Conservation (phyloP, 2,329 filamentous ascomycete genomes). For the Pseudogymnoascus sp. region DNA sequence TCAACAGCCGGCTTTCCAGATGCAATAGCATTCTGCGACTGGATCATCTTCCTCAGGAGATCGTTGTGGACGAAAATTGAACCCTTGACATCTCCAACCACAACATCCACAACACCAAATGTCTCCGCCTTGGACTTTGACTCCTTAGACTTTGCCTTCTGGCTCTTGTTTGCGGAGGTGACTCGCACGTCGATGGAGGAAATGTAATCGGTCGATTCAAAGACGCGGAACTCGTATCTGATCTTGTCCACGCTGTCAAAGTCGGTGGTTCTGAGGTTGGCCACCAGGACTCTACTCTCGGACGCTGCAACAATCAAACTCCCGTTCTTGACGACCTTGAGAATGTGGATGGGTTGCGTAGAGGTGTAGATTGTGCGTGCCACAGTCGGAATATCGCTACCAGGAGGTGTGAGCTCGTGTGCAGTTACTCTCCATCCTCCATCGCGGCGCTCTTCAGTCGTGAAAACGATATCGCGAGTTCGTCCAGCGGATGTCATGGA, state of each 20-base stretch:
- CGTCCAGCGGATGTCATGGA: conserved; percentile 28
- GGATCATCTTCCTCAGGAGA: conserved; percentile 49
- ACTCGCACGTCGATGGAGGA: conserved; percentile 57
- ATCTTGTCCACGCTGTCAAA: conserved; percentile 34
- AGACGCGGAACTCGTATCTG: conserved; percentile 48
- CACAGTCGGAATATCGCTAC: conserved; percentile 23
- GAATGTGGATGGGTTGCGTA: conserved; percentile 35
- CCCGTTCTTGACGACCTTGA: conserved; percentile 46
- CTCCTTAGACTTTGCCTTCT: conserved; percentile 22
- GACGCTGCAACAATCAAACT: conserved; percentile 50
- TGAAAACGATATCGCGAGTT: conserved; percentile 29
- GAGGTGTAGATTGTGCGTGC: conserved; percentile 36
- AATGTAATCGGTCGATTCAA: conserved; percentile 55
- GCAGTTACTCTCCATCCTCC: conserved; percentile 28
- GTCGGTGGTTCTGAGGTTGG: conserved; percentile 35
- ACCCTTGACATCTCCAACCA: conserved; percentile 68
- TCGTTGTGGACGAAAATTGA: conserved; percentile 77
- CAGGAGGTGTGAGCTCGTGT: conserved; percentile 27
- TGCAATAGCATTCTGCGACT: conserved; percentile 31
- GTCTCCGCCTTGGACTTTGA: conserved; percentile 25
- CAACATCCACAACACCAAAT: conserved; percentile 56
- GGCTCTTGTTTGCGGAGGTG: conserved; percentile 23
- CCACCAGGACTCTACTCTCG: conserved; percentile 51
- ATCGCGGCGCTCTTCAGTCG: conserved; percentile 26
- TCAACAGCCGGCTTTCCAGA: conserved; percentile 18